Base-by-base conservation (phyloP, 2,329 filamentous ascomycete species). In the Pseudogymnoascus sp. region DNA sequence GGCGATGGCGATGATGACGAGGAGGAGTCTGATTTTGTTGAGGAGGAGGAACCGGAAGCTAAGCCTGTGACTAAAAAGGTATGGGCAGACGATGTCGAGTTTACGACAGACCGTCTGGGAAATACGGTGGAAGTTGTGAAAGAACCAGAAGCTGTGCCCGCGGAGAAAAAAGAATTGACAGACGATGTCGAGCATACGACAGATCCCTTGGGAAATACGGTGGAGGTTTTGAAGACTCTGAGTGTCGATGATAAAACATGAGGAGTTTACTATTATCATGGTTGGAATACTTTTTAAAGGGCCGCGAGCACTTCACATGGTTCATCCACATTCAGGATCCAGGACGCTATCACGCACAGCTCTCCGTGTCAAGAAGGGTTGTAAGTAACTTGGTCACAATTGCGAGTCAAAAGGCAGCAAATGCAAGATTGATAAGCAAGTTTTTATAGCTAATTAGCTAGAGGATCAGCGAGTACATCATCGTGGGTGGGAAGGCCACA, bases 1-100 rank as follows among this genome's bases (percentile, higher is more conserved):
- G 76, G 76, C 3, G 74, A 68, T 3, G 69, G 68, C 1, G 71
- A 70, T 4, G 70, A 71, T 1, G 73, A 73, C 4, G 66, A 67
- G 3, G 72, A 74, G 1, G 69, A 72, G 1, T 67, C 69, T 5
- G 70, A 71, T 2, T 73, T 72, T 1, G 69, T 67, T 1, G 69
- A 74, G 1, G 71, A 67, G 0, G 66, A 65, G 4, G 69, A 68
- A 44, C 65, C 31, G 31, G 70, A 70, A 5, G 23, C 28, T 18
- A 25, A 59, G 23, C 25, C 46, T 3, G 21, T 50, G 18, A 16
- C 62, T 23, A 64, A 38, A 12, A 44, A 21, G 4, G 69, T 18
- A n/a, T 64, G 62, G 10, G 61, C 72, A 0, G 69, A 72, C 3
- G 71, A 76, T 0, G 74, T 72, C 0, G 72, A 73, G 0, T 67